Percentiles rank a stretch among this genome's conserved stretches.
Conservation (phyloP, 805 yeast genomes). For the Cyberlindnera bimundalis region DNA sequence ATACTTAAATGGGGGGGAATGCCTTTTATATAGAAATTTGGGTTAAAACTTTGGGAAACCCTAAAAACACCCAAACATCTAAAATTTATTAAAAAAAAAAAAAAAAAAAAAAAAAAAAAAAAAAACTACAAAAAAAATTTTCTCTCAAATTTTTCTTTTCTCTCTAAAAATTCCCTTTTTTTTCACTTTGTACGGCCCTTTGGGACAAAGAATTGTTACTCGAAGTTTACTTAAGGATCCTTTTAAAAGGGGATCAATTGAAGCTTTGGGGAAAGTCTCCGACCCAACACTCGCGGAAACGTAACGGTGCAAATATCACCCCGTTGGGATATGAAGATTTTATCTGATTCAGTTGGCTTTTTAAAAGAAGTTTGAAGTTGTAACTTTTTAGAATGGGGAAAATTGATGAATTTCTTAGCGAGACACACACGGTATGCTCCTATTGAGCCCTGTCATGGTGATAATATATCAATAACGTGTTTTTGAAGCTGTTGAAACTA, state of each 20-base stretch:
- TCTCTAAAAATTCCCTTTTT: slow-evolving; percentile 1
- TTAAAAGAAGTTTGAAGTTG: too few species aligned
- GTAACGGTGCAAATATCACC: slow-evolving; percentile 34
- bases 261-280: slow-evolving; percentile 91
- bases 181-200: slow-evolving; percentile 36
- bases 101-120: too few species aligned
- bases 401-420: slow-evolving; percentile 3
- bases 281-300: slow-evolving; percentile 69
- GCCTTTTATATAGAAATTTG: too few species aligned
- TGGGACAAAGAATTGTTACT: slow-evolving; percentile 72
- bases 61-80: not conserved
- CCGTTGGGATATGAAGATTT: slow-evolving; percentile 15
- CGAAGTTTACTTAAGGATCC: slow-evolving; percentile 63
- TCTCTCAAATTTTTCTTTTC: not conserved
- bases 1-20: too few species aligned
- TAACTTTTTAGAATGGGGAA: slow-evolving; percentile 3
- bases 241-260: slow-evolving; percentile 14
- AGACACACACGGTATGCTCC: slow-evolving; percentile 21
- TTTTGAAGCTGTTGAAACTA: not conserved
- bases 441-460: slow-evolving; percentile 23
- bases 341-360: too few species aligned
- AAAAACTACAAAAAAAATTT: too few species aligned
- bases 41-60: too few species aligned
- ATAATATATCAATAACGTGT: slow-evolving; percentile 9
- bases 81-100: not conserved